Conservation (phyloP, 1,284 basidiomycete species). For the Rhodotorula sp. region DNA sequence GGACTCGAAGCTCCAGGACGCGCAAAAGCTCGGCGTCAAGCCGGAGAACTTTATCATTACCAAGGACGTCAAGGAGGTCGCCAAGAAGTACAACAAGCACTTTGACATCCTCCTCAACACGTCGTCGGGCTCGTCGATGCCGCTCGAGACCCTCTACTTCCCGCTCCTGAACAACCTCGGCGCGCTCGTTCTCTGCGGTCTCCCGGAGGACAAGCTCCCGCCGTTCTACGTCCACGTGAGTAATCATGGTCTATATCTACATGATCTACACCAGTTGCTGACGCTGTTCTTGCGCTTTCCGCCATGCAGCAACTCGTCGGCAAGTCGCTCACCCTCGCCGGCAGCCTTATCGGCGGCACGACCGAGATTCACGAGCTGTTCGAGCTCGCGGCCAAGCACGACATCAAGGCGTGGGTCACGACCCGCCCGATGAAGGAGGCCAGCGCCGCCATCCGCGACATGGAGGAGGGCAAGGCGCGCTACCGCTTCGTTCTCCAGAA, state of each 20-base stretch:
- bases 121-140: conserved; percentile 45
- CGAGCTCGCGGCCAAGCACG: conserved; percentile 47
- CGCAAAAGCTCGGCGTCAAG: conserved; percentile 51
- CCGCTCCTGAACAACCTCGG: conserved; percentile 50
- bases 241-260: too few species aligned
- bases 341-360: conserved; percentile 51
- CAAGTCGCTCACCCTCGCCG: conserved; percentile 37
- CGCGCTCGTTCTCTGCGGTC: conserved; percentile 51
- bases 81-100: conserved; percentile 30
- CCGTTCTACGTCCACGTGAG: conserved; percentile 18
- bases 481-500: conserved; percentile 55
- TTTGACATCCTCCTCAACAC: conserved; percentile 32
- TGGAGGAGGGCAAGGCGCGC: conserved; percentile 52
- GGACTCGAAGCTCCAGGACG: conserved; percentile 49
- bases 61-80: conserved; percentile 28
- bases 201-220: conserved; percentile 39
- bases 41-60: conserved; percentile 39
- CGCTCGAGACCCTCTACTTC: conserved; percentile 49
- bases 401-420: conserved; percentile 52
- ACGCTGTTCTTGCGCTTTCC: background rate
- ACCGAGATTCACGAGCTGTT: conserved; percentile 51
- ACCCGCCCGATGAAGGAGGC: conserved; percentile 54
- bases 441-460: conserved; percentile 53
- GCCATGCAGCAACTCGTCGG: conserved; percentile 21
- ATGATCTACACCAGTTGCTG: background rate